phyloP scores from a whole-genome alignment of 345 rosid genomes.

The Heritiera fomes region DNA sequence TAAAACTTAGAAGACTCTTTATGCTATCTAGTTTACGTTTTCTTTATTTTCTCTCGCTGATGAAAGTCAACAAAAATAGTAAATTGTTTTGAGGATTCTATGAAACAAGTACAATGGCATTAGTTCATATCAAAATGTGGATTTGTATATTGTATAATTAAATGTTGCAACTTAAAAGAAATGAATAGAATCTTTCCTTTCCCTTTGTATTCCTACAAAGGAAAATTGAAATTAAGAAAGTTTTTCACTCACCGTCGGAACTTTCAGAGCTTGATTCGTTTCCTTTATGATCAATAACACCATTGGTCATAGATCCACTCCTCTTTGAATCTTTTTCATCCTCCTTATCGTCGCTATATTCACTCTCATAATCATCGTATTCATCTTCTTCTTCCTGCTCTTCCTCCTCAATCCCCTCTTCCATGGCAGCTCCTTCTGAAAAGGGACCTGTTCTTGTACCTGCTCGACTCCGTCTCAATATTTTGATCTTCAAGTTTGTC shows the following conservation, averaged over 20 bases:
- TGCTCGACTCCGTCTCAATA: slow-evolving; percentile 7
- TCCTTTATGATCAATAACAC: background rate
- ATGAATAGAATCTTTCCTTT: background rate
- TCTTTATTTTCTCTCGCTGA: no score
- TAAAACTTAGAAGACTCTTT: no score
- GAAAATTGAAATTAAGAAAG: background rate
- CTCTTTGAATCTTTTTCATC: slow-evolving; percentile 10
- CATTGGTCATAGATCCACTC: background rate
- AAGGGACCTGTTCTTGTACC: slow-evolving; percentile 13
- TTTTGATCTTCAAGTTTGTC: slow-evolving; percentile 17
- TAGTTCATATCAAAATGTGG: background rate
- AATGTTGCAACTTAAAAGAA: background rate
- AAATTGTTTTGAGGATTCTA: background rate
- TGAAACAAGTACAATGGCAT: background rate
- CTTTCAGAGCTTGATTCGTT: slow-evolving; percentile 2
- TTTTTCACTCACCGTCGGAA: slow-evolving; percentile 3
- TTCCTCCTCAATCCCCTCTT: slow-evolving; percentile 22
- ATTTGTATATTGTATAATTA: background rate
- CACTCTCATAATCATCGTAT: slow-evolving; percentile 23
- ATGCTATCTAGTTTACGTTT: no score
- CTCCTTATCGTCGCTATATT: slow-evolving; percentile 17
- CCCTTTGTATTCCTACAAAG: background rate
- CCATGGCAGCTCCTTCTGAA: background rate
- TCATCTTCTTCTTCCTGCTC: slow-evolving; percentile 17
- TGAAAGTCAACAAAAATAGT: background rate